These are phyloP conservation scores for Corylus americana DNA, from an alignment of 306 rosid genomes.

Conservation along the genomic window DNA sequence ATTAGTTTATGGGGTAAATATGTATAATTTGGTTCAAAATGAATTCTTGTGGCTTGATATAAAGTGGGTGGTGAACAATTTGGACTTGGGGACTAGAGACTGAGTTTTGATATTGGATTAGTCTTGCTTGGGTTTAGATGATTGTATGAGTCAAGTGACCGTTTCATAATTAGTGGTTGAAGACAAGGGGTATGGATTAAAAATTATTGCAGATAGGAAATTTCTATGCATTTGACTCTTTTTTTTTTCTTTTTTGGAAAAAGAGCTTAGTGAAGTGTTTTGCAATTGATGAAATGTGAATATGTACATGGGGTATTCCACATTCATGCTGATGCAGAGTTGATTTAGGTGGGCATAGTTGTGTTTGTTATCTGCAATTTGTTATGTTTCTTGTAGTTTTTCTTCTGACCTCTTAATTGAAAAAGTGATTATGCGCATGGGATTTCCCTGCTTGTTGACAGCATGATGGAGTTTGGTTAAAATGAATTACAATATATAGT, in stretches of 20 bases:
- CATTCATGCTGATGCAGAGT: neutral
- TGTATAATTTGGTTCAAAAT: slow-evolving; percentile 3
- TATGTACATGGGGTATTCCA: neutral
- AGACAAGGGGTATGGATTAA: neutral
- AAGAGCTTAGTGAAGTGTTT: neutral
- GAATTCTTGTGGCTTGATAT: slow-evolving; percentile 21
- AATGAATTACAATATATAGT: neutral
- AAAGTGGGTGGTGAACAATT: neutral
- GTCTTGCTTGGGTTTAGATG: neutral
- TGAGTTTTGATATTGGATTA: neutral
- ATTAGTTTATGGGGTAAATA: neutral
- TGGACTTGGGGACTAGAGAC: neutral
- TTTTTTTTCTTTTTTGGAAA: neutral
- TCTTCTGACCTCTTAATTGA: slow-evolving; percentile 9
- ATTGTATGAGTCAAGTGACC: neutral
- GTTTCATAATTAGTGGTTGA: slow-evolving; percentile 7
- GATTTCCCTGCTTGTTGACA: neutral
- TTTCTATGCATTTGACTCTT: neutral
- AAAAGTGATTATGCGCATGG: slow-evolving; percentile 13
- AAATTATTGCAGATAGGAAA: neutral
- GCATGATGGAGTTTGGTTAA: neutral
- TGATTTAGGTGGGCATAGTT: neutral
- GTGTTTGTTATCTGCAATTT: slow-evolving; percentile 5
- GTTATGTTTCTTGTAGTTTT: slow-evolving; percentile 16
- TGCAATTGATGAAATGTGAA: neutral